Evolutionary conservation across 1,139 yeast species (phyloP), one percentile per base, ranked within the genome.

Genomic region (Entelexis sorbosivorans): DNA sequence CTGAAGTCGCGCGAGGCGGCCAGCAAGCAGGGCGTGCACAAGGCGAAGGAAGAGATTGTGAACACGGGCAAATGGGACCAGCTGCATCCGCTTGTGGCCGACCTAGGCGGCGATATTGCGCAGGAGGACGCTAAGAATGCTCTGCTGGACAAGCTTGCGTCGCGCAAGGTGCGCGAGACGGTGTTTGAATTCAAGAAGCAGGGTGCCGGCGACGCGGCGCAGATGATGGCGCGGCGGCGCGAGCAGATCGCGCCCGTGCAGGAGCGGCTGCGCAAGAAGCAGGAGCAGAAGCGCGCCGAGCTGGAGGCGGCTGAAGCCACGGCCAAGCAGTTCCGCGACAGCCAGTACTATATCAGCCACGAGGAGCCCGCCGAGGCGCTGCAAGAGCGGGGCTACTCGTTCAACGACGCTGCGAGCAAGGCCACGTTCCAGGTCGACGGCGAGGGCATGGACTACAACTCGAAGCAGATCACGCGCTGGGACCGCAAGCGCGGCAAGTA

Each of bases 401-500:
- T 70, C 64, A 54, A 64, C 39, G 85, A 81, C 56, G 94, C 81
- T 54, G 97, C 96, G 0, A 78, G 81, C 17, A 73, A 73, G 38
- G 97, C 96, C 1, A 74, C 95, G 0, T 89, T 88, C 66, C 96
- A 89, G 65, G 72, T 93, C 59, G 81, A 76, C 52, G 79, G 76
- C 52, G 97, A 91, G 62, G 98, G 72, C 31, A 56, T 61, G 40
- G 69, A 69, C 47, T 63, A 63, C 44, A 80, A 80, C 59, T 77
- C 76, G 55, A 76, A 78, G 38, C 91, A 85, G 59, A 79, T 83
- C 45, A 56, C 58, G 3, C 76, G 78, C 65, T 93, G 98, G 98
- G 97, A 91, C 70, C 84, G 79, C 68, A 88, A 88, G 76, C 83
- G 86, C 67, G 94, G 95, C 61, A 88, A 88, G 60, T 91, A 86